Evolutionary conservation across 2,329 filamentous ascomycete species (phyloP).

Genomic region (Aureobasidium sp.): DNA sequence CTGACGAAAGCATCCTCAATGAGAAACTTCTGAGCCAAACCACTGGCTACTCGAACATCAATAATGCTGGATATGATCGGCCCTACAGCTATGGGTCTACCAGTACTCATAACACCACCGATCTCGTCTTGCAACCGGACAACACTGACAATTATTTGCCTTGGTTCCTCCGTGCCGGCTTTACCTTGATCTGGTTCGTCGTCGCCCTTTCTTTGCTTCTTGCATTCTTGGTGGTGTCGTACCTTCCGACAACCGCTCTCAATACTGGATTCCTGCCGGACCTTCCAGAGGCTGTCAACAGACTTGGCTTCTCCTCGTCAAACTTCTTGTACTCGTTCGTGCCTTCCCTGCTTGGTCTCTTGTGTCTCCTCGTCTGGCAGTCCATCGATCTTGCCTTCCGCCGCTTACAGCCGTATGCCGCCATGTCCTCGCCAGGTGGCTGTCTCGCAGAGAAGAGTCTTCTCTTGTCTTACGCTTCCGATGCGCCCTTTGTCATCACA

Average conservation of each 20-base stretch:
- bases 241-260: constrained; percentile 58
- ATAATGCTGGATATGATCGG: constrained; percentile 25
- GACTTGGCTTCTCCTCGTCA: constrained; percentile 66
- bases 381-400: constrained; percentile 60
- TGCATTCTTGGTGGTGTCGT: constrained; percentile 70
- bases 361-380: constrained; percentile 61
- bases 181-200: constrained; percentile 60
- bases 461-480: constrained; percentile 63
- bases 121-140: constrained; percentile 49
- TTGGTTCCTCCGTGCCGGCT: constrained; percentile 64
- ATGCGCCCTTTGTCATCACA: constrained; percentile 55
- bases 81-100: constrained; percentile 18
- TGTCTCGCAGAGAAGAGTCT: constrained; percentile 57
- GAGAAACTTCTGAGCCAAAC: constrained; percentile 33
- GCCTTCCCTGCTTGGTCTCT: constrained; percentile 59
- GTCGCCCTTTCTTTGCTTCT: constrained; percentile 55
- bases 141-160: constrained; percentile 44
- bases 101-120: constrained; percentile 38
- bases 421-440: constrained; percentile 52
- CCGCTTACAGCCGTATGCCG: constrained; percentile 62
- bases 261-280: constrained; percentile 64
- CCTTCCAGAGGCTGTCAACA: constrained; percentile 43
- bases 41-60: constrained; percentile 23
- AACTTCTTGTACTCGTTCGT: constrained; percentile 83
- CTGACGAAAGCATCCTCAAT: constrained; percentile 41